These are phyloP conservation scores for Cyclocybe cylindracea DNA, from an alignment of 768 basidiomycete species.

Conservation along the genomic window DNA sequence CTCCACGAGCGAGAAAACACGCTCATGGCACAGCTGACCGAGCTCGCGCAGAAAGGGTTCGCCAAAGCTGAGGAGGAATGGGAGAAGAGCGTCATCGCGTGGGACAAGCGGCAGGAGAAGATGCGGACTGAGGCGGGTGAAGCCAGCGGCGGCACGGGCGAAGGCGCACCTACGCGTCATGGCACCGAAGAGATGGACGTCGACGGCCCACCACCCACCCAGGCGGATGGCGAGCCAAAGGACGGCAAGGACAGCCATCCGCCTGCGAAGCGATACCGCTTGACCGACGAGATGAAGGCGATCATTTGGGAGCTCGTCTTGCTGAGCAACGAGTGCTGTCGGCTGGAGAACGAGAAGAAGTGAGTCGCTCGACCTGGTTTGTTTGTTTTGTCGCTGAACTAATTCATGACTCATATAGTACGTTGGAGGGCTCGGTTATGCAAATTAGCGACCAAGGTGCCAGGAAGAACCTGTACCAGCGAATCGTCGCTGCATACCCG, in stretches of 20 bases:
- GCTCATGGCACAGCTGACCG: slow-evolving; percentile 61
- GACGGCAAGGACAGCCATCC: slow-evolving; percentile 46
- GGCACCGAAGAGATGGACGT: slow-evolving; percentile 50
- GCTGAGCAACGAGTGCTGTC: slow-evolving; percentile 81
- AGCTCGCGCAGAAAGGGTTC: slow-evolving; percentile 65
- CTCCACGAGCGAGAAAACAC: slow-evolving; percentile 69
- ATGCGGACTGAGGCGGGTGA: slow-evolving; percentile 33
- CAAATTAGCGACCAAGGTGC: slow-evolving; percentile 81
- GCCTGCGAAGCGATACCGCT: slow-evolving; percentile 73
- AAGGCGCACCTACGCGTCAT: slow-evolving; percentile 42
- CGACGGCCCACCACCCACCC: slow-evolving; percentile 17
- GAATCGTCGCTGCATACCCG: slow-evolving; percentile 81
- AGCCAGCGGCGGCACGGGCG: slow-evolving; percentile 32
- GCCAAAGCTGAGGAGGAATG: slow-evolving; percentile 74
- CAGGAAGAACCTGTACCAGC: slow-evolving; percentile 77
- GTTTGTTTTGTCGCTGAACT: not conserved
- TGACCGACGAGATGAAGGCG: slow-evolving; percentile 81
- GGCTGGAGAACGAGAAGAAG: slow-evolving; percentile 53
- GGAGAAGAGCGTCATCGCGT: slow-evolving; percentile 66
- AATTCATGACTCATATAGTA: slow-evolving; percentile 18
- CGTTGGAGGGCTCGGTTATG: slow-evolving; percentile 69
- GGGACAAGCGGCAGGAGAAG: slow-evolving; percentile 69
- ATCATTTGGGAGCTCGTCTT: slow-evolving; percentile 81
- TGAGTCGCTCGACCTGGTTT: slow-evolving; percentile 18
- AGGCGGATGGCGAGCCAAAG: slow-evolving; percentile 18